These are phyloP conservation scores for Nemania diffusa DNA, from an alignment of 2,329 filamentous ascomycete species.

Conservation along the genomic window DNA sequence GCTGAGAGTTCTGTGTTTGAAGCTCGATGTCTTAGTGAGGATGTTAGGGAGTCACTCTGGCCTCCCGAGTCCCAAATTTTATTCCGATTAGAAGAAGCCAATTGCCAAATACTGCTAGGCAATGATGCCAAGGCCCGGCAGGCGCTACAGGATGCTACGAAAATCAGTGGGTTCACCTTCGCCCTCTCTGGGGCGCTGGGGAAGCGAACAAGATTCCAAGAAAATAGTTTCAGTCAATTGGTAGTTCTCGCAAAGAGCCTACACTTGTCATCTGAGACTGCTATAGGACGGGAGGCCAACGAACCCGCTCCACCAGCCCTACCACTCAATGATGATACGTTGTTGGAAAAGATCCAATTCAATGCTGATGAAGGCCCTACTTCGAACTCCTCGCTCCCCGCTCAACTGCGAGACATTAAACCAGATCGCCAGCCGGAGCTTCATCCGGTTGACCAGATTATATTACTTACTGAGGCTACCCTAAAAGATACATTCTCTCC, in stretches of 20 bases:
- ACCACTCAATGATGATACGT: conserved; percentile 89
- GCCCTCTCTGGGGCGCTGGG: conserved; percentile 86
- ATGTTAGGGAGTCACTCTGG: conserved; percentile 50
- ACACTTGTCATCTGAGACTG: conserved; percentile 43
- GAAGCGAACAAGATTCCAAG: conserved; percentile 83
- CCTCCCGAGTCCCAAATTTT: conserved; percentile 66
- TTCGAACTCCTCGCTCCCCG: conserved; percentile 61
- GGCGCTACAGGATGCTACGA: conserved; percentile 75
- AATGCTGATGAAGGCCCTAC: conserved; percentile 58
- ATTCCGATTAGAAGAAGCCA: conserved; percentile 84
- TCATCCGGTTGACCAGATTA: conserved; percentile 85
- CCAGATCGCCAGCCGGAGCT: conserved; percentile 86
- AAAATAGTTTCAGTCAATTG: conserved; percentile 84
- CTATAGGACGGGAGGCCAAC: conserved; percentile 29
- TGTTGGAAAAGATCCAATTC: conserved; percentile 89
- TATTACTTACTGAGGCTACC: conserved; percentile 86
- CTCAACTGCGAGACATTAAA: conserved; percentile 70
- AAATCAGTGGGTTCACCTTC: conserved; percentile 78
- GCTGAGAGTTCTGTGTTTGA: conserved; percentile 50
- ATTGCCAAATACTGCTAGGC: conserved; percentile 85
- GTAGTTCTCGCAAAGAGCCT: conserved; percentile 88
- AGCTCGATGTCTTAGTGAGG: conserved; percentile 34
- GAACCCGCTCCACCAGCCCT: conserved; percentile 71
- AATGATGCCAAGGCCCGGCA: conserved; percentile 78
- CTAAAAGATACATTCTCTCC: conserved; percentile 90